phyloP scores from a whole-genome alignment of 2,329 filamentous ascomycete genomes.

The Penicillium palitans region DNA sequence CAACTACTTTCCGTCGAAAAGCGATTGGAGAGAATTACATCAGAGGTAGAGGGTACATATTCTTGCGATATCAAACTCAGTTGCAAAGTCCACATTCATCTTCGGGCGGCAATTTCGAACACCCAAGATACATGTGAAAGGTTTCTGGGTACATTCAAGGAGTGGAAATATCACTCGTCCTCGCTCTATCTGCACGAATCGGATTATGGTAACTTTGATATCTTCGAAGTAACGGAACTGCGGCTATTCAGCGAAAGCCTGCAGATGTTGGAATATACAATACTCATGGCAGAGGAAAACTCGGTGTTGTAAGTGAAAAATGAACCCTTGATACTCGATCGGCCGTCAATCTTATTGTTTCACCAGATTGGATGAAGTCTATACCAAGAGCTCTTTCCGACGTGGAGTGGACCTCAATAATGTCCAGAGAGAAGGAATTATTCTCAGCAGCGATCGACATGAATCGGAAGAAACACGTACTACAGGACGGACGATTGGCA shows the following conservation, averaged over 20 bases:
- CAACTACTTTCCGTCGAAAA: neutral
- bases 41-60: neutral
- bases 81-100: neutral
- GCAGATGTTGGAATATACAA: neutral
- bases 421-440: neutral
- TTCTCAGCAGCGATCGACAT: neutral
- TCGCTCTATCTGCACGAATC: neutral
- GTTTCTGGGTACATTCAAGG: neutral
- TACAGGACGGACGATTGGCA: neutral
- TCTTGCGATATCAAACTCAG: neutral
- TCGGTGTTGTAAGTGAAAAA: neutral
- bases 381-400: neutral
- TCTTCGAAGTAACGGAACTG: neutral
- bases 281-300: neutral
- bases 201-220: neutral
- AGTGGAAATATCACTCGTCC: neutral
- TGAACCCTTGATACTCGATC: neutral
- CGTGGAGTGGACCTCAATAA: neutral
- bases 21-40: neutral
- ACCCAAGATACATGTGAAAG: neutral
- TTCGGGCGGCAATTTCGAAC: neutral
- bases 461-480: neutral
- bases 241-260: neutral
- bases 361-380: neutral
- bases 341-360: neutral